Conservation (phyloP, 2,329 filamentous ascomycete species). For the Helicocarpus griseus region DNA sequence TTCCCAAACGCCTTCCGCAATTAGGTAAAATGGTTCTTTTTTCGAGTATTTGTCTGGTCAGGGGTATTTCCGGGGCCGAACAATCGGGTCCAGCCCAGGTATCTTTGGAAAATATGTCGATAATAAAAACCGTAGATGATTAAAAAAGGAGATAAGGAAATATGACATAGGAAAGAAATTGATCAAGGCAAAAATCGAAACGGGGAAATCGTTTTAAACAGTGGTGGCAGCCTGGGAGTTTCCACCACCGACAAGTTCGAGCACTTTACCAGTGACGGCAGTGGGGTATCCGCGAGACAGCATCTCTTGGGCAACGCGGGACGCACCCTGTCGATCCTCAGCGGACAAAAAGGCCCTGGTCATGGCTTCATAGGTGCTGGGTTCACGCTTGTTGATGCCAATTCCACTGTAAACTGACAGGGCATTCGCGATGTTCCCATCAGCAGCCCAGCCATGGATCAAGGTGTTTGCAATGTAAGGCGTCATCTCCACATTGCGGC, state of each 20-base stretch:
- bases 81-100: slow-evolving; percentile 1
- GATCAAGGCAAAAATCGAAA: background rate
- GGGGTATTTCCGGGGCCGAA: background rate
- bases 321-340: slow-evolving; percentile 67
- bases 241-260: slow-evolving; percentile 64
- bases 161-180: background rate
- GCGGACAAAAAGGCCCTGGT: slow-evolving; percentile 81
- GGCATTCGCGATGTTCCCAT: slow-evolving; percentile 70
- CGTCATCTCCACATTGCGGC: slow-evolving; percentile 69
- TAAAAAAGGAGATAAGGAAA: background rate
- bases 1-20: slow-evolving; percentile 4
- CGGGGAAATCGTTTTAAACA: background rate
- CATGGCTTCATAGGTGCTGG: slow-evolving; percentile 98
- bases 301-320: slow-evolving; percentile 79
- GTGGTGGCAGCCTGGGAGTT: slow-evolving; percentile 7
- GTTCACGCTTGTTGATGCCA: slow-evolving; percentile 69
- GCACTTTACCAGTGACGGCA: slow-evolving; percentile 86
- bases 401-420: slow-evolving; percentile 72
- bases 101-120: background rate
- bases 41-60: background rate
- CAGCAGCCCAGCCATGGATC: slow-evolving; percentile 90
- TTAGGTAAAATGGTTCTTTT: background rate
- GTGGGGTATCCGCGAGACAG: slow-evolving; percentile 79
- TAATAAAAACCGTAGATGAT: background rate
- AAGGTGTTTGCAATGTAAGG: slow-evolving; percentile 97